Percentiles rank a stretch among this genome's conserved stretches.
These are phyloP conservation scores for Russula sp. DNA, from an alignment of 768 basidiomycete species.

Conservation along the genomic window DNA sequence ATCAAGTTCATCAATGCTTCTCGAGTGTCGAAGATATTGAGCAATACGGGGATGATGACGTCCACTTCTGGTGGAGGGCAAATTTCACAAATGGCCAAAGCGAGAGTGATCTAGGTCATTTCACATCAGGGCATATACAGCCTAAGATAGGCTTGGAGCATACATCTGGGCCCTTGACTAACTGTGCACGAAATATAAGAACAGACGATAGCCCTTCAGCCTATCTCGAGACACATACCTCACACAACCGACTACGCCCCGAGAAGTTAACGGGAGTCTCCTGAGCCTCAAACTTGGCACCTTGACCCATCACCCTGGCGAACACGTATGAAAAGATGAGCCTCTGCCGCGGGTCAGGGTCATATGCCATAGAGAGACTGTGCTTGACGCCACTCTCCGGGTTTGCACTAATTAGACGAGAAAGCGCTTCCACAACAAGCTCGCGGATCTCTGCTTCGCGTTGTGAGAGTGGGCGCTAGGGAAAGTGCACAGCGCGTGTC, in stretches of 20 bases:
- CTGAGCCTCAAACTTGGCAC: slow-evolving; percentile 67
- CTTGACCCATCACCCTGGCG: slow-evolving; percentile 70
- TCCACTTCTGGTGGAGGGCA: slow-evolving; percentile 77
- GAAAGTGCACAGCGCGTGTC: background rate
- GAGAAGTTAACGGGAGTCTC: slow-evolving; percentile 25
- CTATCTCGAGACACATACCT: slow-evolving; percentile 25
- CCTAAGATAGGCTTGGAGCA: slow-evolving; percentile 23
- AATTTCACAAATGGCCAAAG: slow-evolving; percentile 80
- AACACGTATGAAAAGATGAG: slow-evolving; percentile 82
- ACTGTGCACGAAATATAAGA: slow-evolving; percentile 31
- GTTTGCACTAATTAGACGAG: slow-evolving; percentile 77
- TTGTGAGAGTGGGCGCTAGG: slow-evolving; percentile 18
- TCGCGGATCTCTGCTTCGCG: slow-evolving; percentile 51
- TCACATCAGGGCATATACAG: background rate
- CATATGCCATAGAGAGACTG: slow-evolving; percentile 72
- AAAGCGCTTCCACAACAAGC: slow-evolving; percentile 69
- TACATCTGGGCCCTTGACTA: slow-evolving; percentile 70
- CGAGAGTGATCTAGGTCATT: slow-evolving; percentile 55
- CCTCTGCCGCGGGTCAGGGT: slow-evolving; percentile 58
- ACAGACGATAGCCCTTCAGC: background rate
- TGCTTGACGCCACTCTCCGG: slow-evolving; percentile 87
- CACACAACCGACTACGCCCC: slow-evolving; percentile 30
- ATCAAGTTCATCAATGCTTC: slow-evolving; percentile 64
- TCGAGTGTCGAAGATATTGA: slow-evolving; percentile 80
- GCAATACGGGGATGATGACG: slow-evolving; percentile 74